Conservation (phyloP, 768 basidiomycete genomes). For the Boletus coccyginus region DNA sequence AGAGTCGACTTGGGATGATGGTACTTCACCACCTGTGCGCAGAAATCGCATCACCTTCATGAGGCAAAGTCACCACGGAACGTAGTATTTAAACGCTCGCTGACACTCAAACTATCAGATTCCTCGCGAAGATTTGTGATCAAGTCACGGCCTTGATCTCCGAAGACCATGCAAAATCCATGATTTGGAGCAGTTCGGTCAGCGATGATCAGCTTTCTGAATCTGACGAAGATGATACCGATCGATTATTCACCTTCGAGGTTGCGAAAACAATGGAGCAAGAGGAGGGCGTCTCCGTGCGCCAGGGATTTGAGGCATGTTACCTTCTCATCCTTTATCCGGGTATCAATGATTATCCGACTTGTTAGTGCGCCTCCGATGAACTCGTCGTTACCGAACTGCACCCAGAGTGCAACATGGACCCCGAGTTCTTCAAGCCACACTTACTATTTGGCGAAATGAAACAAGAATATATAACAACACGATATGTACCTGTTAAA, state of each 20-base stretch:
- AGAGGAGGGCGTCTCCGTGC: constrained; percentile 46
- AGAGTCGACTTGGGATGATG: constrained; percentile 54
- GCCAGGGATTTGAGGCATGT: constrained; percentile 45
- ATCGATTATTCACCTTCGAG: constrained; percentile 54
- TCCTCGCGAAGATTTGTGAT: constrained; percentile 57
- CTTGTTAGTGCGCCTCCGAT: constrained; percentile 17
- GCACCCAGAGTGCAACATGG: constrained; percentile 21
- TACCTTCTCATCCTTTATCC: background rate
- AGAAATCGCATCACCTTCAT: constrained; percentile 60
- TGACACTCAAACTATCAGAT: constrained; percentile 33
- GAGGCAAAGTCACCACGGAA: constrained; percentile 37
- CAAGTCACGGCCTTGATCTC: constrained; percentile 52
- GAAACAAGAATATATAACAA: constrained; percentile 39
- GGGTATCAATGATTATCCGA: background rate
- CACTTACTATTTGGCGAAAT: constrained; percentile 40
- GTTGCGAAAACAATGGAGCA: constrained; percentile 57
- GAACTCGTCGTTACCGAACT: constrained; percentile 13
- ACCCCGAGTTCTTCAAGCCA: constrained; percentile 26
- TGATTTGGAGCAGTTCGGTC: constrained; percentile 42
- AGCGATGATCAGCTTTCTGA: constrained; percentile 23
- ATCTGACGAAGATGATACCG: constrained; percentile 38
- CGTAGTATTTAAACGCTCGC: background rate
- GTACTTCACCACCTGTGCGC: constrained; percentile 43
- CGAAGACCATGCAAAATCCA: constrained; percentile 39
- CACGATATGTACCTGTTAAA: constrained; percentile 24